Base-by-base conservation (phyloP, 257 asterid species). In the Capsicum rhomboideum region DNA sequence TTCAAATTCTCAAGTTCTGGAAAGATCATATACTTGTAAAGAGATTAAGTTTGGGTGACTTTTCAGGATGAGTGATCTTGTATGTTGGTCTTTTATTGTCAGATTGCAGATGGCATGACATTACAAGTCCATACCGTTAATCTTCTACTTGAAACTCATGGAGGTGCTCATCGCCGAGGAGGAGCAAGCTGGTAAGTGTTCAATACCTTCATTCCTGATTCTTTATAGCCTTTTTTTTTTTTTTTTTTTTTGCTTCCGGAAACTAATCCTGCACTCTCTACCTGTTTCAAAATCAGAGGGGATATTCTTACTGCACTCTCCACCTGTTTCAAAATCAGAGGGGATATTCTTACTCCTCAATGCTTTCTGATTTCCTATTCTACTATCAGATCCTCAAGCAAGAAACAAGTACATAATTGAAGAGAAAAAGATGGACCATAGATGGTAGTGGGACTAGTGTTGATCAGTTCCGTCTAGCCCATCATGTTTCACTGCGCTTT, bases 91-190 rank as follows among this genome's bases (percentile, higher is more conserved):
- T 84, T 85, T 80, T 84, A 84, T 85, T 71, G 55, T 85, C 93
- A 97, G 99, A 97, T 97, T 86, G 98, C 99, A 23, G 99, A 97
- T 91, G 99, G 99, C 85, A 97, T 95, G 97, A 95, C 98, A 46
- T 28, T 97, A 87, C 91, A 97, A 91, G 93, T 97, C 68, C 90
- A 80, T 78, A 95, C 93, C 28, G 98, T 97, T 66, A 97, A 97
- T 88, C 97, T 97, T 82, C 88, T 97, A 80, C 97, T 97, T 86
- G 99, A 95, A 91, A 93, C 98, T 85, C 98, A 95, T 79, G 98
- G 99, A 72, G 97, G 99, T 87, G 94, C 94, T 85, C 91, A 92
- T 84, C 92, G 49, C 29, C 87, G 90, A 87, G 99, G 97, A 88
- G 98, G 97, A 90, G 94, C 99, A 89, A 91, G 97, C 89, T 95